Base-by-base conservation (phyloP, 345 rosid species). In the Adansonia digitata region DNA sequence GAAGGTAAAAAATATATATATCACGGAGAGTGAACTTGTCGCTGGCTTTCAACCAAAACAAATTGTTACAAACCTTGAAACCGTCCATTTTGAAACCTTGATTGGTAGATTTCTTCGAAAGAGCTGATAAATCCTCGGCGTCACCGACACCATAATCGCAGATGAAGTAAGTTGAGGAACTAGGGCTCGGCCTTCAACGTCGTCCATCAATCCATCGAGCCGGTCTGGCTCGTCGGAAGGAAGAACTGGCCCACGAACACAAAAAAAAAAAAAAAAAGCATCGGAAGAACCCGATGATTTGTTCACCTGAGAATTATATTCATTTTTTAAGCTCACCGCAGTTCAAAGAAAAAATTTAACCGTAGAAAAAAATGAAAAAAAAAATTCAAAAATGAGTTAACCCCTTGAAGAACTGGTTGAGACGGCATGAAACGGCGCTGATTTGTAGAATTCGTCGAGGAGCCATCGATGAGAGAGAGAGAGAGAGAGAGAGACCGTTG, bases 191-290 rank as follows among this genome's bases (percentile, higher is more conserved):
- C 97, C 92, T 79, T 94, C 94, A 11, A 82, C 69, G 39, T 86
- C 87, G 61, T 87, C 86, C 76, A 71, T 69, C 65, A 94, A 87
- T 79, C 88, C 97, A 11, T 89, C 88, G 7, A 88, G 83, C 37
- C 69, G 75, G 42, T 90, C 97, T 60, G 81, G 68, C 9, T 87
- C 78, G 77, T 86, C 94, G 0, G 97, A n/a, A n/a, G 93, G 51
- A 94, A 92, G 86, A 92, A 94, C 82, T 92, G 97, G 3, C 97
- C 97, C 39, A 86, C 94, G n/a, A n/a, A n/a, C n/a, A n/a, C n/a
- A n/a, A n/a, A n/a, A 31, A 31, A 31, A 3, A 81, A 94, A 92
- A 29, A 94, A 63, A 35, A 94, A 84, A 18, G 88, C 90, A 53
- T 92, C 95, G 77, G 92, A 94, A 29, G 92, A 97, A 20, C 98